phyloP scores from a whole-genome alignment of 257 asterid genomes.

The Solanum neorickii region DNA sequence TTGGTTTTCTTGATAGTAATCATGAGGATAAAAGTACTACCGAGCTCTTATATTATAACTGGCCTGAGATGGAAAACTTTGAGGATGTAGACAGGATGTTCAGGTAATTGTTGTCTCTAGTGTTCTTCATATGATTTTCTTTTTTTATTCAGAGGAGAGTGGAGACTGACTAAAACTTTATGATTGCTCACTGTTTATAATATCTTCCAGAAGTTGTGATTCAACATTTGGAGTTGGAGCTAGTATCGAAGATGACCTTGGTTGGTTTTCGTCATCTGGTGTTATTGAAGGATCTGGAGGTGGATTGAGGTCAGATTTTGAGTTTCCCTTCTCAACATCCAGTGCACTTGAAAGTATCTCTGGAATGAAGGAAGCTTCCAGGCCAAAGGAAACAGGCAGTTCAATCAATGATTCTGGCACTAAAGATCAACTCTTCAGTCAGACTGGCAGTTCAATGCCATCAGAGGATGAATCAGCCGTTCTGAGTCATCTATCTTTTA shows the following conservation, averaged over 20 bases:
- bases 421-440: conserved; percentile 15
- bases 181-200: background rate
- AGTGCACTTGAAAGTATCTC: conserved; percentile 16
- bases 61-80: conserved; percentile 76
- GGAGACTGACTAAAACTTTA: background rate
- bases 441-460: conserved; percentile 28
- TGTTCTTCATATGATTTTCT: background rate
- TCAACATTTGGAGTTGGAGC: conserved; percentile 67
- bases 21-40: conserved; percentile 37
- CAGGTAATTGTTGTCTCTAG: conserved; percentile 34
- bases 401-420: conserved; percentile 21
- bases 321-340: conserved; percentile 35
- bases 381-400: conserved; percentile 9
- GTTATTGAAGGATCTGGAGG: conserved; percentile 35
- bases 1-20: conserved; percentile 30
- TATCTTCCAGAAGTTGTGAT: conserved; percentile 53
- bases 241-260: conserved; percentile 43
- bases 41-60: conserved; percentile 45
- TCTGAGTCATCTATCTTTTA: conserved; percentile 17
- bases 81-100: conserved; percentile 83
- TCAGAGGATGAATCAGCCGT: conserved; percentile 26
- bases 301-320: conserved; percentile 28
- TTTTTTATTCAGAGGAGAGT: background rate
- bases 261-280: conserved; percentile 61
- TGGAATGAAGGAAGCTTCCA: conserved; percentile 17